A percentile compares a stretch with the other conserved stretches of the same genome.
These are phyloP conservation scores for Cruciata laevipes DNA, from an alignment of 257 asterid genomes.

Conservation along the genomic window DNA sequence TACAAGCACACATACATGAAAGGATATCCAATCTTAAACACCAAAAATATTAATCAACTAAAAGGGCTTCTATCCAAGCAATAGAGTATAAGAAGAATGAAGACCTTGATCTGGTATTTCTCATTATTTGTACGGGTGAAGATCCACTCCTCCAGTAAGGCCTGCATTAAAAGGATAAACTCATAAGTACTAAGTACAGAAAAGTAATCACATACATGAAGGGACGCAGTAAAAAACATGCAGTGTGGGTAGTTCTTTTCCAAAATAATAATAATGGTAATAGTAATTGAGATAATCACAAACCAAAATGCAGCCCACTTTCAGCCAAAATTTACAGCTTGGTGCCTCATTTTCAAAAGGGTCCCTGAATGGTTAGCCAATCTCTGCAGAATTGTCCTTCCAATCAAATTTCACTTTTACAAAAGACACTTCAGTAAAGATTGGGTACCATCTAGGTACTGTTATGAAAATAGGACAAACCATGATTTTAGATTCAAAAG, in stretches of 20 bases:
- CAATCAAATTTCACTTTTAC: neutral
- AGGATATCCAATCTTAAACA: neutral
- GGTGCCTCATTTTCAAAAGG: neutral
- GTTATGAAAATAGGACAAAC: neutral
- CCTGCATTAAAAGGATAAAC: constrained; percentile 39
- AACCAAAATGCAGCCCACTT: neutral
- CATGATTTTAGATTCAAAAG: no score
- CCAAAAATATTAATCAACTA: neutral
- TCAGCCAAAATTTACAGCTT: no score
- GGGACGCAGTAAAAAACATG: neutral
- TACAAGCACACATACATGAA: neutral
- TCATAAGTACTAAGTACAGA: constrained; percentile 6
- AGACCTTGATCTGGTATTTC: constrained; percentile 73
- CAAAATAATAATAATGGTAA: neutral
- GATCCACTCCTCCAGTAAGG: constrained; percentile 96
- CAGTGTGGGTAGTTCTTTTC: neutral
- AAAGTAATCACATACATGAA: neutral
- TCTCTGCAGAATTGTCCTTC: neutral
- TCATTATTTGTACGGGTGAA: constrained; percentile 56
- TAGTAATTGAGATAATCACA: neutral
- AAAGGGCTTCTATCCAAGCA: neutral
- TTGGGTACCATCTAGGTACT: neutral
- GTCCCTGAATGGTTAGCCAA: neutral
- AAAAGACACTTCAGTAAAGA: neutral
- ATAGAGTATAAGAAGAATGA: constrained; percentile 14